Base-by-base conservation (phyloP, 805 yeast species). In the Pichia membranifaciens region DNA sequence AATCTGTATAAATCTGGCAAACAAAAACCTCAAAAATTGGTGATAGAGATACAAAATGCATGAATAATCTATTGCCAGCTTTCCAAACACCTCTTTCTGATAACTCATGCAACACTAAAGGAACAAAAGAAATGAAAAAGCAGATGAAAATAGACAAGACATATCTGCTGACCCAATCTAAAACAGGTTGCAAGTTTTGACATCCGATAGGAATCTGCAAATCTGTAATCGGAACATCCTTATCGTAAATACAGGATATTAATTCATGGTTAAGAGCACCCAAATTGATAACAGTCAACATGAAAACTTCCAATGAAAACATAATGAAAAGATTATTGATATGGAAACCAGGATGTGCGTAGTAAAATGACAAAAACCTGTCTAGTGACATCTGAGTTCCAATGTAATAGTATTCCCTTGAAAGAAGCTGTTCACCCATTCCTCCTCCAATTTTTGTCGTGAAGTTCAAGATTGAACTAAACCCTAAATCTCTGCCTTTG, bases 321-420 rank as follows among this genome's bases (percentile, higher is more conserved):
- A 88, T 82, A 52, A 91, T 91, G 58, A 90, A 87, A 55, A 90
- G 71, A 62, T 91, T 91, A 64, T 91, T 91, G 57, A 91, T 71
- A 65, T 91, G 98, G 70, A 91, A 91, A 5, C 98, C 98, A 10
- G 96, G 91, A 64, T 91, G 98, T 0, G 98, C 98, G 67, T 91
- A 91, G 65, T 87, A 91, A 66, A 91, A 91, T 0, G 97, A 87
- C 44, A 91, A 67, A 68, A 91, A 90, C 42, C 96, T 68, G 62
- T 91, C 97, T 38, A 90, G 73, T 2, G 96, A 96, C 46, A 91
- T 70, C 56, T 82, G 87, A 2, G 96, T 87, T 1, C 98, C 97
- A 51, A 91, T 65, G 65, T 87, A 88, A 63, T 83, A 91, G 66
- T 90, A 88, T 59, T 91, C 98, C 58, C 98, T 75, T 5, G 96